These are phyloP conservation scores for Linum trigynum DNA, from an alignment of 345 rosid species.

Conservation along the genomic window DNA sequence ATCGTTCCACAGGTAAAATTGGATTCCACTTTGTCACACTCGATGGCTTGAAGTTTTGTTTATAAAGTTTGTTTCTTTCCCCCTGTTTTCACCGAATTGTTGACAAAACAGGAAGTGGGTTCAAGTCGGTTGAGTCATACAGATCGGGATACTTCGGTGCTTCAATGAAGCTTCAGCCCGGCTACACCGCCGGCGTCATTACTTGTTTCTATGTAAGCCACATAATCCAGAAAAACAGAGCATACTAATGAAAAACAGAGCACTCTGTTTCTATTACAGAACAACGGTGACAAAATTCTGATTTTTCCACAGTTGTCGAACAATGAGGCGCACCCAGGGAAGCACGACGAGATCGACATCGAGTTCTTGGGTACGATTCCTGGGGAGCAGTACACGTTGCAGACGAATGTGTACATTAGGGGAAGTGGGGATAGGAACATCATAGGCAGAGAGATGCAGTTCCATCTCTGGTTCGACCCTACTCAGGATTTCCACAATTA, in stretches of 20 bases:
- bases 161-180: constrained; percentile 71
- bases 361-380: constrained; percentile 82
- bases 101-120: constrained; percentile 71
- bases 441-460: constrained; percentile 66
- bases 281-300: too few species aligned
- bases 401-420: constrained; percentile 78
- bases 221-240: too few species aligned
- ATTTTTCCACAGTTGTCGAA: constrained; percentile 56
- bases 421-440: constrained; percentile 81
- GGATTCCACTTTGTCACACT: background rate
- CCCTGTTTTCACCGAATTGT: background rate
- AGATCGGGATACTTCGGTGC: constrained; percentile 81
- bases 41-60: background rate
- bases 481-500: constrained; percentile 72
- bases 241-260: too few species aligned
- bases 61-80: background rate
- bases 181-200: constrained; percentile 89
- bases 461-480: constrained; percentile 91
- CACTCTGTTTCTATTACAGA: too few species aligned
- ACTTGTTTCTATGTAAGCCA: constrained; percentile 63
- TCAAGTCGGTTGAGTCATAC: constrained; percentile 58
- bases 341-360: constrained; percentile 83
- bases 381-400: constrained; percentile 65
- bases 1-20: constrained; percentile 42
- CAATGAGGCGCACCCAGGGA: constrained; percentile 65